These are phyloP conservation scores for Novymonas esmeraldas DNA, from an alignment of 208 protist species.

Conservation along the genomic window DNA sequence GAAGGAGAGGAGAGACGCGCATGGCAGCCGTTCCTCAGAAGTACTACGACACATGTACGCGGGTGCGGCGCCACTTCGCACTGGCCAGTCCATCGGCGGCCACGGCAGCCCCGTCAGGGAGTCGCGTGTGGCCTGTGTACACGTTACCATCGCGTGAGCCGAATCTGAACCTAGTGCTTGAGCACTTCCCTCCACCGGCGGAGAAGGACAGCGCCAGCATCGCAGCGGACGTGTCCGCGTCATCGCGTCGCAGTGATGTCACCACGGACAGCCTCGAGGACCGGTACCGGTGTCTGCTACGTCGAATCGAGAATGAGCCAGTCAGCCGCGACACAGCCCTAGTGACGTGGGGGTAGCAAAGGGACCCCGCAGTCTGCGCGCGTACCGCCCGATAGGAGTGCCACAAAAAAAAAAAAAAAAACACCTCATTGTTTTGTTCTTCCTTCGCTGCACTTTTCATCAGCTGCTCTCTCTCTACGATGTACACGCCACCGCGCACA, in stretches of 20 bases:
- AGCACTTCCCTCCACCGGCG: background rate
- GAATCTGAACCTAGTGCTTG: conserved; percentile 12
- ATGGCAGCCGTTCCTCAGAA: conserved; percentile 27
- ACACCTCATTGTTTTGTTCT: too few relatives aligned
- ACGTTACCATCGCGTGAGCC: conserved; percentile 12
- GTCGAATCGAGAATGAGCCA: conserved; percentile 15
- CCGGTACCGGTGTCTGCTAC: conserved; percentile 20
- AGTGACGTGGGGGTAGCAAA: background rate
- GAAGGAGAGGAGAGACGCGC: too few relatives aligned
- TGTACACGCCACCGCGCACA: too few relatives aligned
- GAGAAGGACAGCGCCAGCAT: background rate
- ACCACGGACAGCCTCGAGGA: conserved; percentile 10
- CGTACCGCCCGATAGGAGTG: too few relatives aligned
- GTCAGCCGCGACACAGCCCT: background rate
- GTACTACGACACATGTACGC: conserved; percentile 54
- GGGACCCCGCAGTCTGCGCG: too few relatives aligned
- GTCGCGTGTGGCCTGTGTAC: background rate
- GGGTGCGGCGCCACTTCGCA: conserved; percentile 27
- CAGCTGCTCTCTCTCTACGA: too few relatives aligned
- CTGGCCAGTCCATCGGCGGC: background rate
- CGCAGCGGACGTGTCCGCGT: background rate
- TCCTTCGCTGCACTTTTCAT: too few relatives aligned
- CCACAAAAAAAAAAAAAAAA: too few relatives aligned
- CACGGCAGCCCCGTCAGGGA: background rate
- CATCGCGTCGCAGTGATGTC: background rate